Conservation (phyloP, 305 asterid species). For the Solanum hybrid region DNA sequence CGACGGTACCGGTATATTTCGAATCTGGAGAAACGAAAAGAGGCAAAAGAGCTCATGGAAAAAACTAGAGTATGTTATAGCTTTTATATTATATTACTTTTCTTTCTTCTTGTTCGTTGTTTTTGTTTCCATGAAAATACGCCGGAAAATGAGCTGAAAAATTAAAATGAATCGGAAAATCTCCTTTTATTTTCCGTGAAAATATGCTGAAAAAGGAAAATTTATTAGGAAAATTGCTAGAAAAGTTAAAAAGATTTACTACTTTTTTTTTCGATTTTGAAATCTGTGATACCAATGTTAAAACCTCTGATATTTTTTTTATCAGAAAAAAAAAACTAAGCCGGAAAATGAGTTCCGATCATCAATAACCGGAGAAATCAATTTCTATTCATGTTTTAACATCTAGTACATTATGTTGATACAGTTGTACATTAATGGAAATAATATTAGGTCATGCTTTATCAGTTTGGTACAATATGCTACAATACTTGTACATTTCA, state of each 20-base stretch:
- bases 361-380: background rate
- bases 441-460: background rate
- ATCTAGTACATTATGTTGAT: background rate
- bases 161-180: background rate
- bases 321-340: background rate
- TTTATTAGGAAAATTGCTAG: background rate
- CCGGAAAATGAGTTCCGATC: background rate
- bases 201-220: background rate
- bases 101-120: background rate
- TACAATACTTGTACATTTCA: background rate
- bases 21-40: conserved; percentile 54
- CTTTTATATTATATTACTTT: background rate
- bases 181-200: background rate
- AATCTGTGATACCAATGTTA: background rate
- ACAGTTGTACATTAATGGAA: background rate
- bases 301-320: background rate
- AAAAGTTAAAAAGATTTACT: background rate
- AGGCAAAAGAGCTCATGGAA: conserved; percentile 48
- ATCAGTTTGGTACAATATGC: background rate
- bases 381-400: background rate
- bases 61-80: conserved; percentile 48
- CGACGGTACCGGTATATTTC: conserved; percentile 72
- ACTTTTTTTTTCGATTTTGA: background rate
- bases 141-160: background rate
- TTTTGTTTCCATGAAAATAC: background rate